Percentiles rank a stretch among this genome's conserved stretches.
phyloP scores from a whole-genome alignment of 1,284 basidiomycete species.

The Rhizopogon parksii region DNA sequence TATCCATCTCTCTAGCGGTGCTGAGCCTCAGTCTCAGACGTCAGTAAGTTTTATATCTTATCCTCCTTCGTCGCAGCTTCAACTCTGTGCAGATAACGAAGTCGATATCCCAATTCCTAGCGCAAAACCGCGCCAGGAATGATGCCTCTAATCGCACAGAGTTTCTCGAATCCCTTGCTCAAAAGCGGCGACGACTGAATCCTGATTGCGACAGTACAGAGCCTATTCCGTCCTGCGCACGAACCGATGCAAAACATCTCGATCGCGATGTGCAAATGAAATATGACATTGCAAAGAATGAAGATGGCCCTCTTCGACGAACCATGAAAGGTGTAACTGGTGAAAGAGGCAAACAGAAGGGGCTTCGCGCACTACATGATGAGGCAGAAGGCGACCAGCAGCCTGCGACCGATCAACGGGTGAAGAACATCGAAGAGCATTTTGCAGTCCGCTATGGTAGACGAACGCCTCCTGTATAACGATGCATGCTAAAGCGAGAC shows the following conservation, averaged over 20 bases:
- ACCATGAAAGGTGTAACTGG: constrained; percentile 35
- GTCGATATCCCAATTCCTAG: constrained; percentile 62
- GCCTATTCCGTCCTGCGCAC: constrained; percentile 51
- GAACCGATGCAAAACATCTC: constrained; percentile 60
- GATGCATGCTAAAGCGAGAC: background rate
- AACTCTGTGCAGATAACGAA: constrained; percentile 47
- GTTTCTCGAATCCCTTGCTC: constrained; percentile 53
- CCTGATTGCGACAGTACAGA: constrained; percentile 24
- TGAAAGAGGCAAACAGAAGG: constrained; percentile 18
- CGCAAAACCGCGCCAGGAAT: constrained; percentile 60
- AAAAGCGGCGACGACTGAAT: constrained; percentile 42
- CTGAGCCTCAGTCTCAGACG: constrained; percentile 44
- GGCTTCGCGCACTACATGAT: constrained; percentile 23
- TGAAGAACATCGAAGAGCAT: constrained; percentile 62
- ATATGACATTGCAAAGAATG: constrained; percentile 75
- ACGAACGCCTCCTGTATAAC: constrained; percentile 10
- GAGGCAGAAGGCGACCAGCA: constrained; percentile 35
- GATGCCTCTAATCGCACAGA: constrained; percentile 69
- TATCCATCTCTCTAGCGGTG: constrained; percentile 39
- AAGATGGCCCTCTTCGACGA: constrained; percentile 63
- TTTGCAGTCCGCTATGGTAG: constrained; percentile 65
- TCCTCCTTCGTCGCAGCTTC: constrained; percentile 1
- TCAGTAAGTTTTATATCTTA: constrained; percentile 37
- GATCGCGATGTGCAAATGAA: constrained; percentile 73
- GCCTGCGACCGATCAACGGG: constrained; percentile 55